These are phyloP conservation scores for Phytomonas serpens DNA, from an alignment of 208 protist species.

Conservation along the genomic window DNA sequence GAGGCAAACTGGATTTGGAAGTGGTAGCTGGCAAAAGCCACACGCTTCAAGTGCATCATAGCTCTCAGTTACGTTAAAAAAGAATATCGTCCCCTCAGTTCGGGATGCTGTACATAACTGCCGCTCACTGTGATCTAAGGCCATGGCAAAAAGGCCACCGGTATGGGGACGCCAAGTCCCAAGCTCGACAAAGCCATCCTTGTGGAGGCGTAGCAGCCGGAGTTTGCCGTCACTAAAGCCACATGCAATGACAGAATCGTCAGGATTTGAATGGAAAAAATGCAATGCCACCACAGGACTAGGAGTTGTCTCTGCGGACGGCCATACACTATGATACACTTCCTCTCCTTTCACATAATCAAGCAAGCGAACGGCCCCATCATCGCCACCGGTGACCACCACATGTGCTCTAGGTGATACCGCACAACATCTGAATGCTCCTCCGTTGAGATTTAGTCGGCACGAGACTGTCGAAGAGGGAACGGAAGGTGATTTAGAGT, in stretches of 20 bases:
- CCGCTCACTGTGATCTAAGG: slow-evolving; percentile 40
- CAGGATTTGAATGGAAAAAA: not conserved
- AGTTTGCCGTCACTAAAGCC: slow-evolving; percentile 88
- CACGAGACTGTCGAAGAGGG: not conserved
- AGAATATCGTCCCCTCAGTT: slow-evolving; percentile 86
- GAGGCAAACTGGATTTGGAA: slow-evolving; percentile 36
- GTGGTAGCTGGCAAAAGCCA: slow-evolving; percentile 68
- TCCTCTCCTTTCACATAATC: slow-evolving; percentile 78
- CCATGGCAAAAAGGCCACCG: slow-evolving; percentile 43
- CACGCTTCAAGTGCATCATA: slow-evolving; percentile 35
- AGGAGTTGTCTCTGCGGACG: slow-evolving; percentile 1
- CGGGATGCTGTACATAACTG: slow-evolving; percentile 74
- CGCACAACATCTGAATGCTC: slow-evolving; percentile 67
- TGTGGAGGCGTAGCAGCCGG: slow-evolving; percentile 36
- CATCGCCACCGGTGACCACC: slow-evolving; percentile 82
- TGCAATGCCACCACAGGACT: not conserved
- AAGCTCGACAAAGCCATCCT: slow-evolving; percentile 16
- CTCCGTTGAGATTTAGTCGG: slow-evolving; percentile 83
- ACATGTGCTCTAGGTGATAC: slow-evolving; percentile 73
- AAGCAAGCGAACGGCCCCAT: slow-evolving; percentile 88
- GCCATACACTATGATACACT: slow-evolving; percentile 21
- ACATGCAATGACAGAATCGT: slow-evolving; percentile 28
- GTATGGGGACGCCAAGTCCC: slow-evolving; percentile 67
- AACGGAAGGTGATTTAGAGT: not conserved
- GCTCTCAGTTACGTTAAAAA: slow-evolving; percentile 62